Evolutionary conservation across 345 rosid species (phyloP).

Genomic region (Excoecaria agallocha): DNA sequence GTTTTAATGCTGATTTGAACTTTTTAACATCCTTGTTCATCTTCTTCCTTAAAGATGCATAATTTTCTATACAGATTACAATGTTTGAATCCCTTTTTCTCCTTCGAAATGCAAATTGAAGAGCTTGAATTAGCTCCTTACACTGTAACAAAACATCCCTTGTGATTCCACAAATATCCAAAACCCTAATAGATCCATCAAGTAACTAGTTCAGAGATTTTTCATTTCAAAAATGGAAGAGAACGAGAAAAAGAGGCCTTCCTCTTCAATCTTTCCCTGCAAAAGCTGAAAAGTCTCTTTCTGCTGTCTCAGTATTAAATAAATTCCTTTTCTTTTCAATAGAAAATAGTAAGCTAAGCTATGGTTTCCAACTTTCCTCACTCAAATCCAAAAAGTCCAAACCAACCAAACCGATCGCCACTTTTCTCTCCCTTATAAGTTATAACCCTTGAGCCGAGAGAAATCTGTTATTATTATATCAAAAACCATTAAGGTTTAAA

Average conservation of each 20-base stretch:
- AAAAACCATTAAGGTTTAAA: too few species aligned
- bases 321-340: neutral
- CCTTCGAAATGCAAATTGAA: constrained; percentile 59
- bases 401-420: constrained; percentile 11
- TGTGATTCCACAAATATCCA: constrained; percentile 47
- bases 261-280: neutral
- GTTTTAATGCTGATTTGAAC: constrained; percentile 42
- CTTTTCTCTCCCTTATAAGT: constrained; percentile 3
- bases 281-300: neutral
- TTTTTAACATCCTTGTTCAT: constrained; percentile 55
- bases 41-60: constrained; percentile 45
- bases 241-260: neutral
- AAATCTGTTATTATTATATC: too few species aligned
- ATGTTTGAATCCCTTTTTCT: constrained; percentile 42
- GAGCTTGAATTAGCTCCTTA: constrained; percentile 48
- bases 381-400: constrained; percentile 1
- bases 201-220: constrained; percentile 45
- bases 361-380: too few species aligned
- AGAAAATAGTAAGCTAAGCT: neutral
- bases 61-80: constrained; percentile 24
- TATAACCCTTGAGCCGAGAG: too few species aligned
- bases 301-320: constrained; percentile 10
- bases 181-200: constrained; percentile 53
- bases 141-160: constrained; percentile 50
- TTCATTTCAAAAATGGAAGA: constrained; percentile 14